Evolutionary conservation across 805 yeast species (phyloP).

Genomic region (Diddensiella transvaalensis): DNA sequence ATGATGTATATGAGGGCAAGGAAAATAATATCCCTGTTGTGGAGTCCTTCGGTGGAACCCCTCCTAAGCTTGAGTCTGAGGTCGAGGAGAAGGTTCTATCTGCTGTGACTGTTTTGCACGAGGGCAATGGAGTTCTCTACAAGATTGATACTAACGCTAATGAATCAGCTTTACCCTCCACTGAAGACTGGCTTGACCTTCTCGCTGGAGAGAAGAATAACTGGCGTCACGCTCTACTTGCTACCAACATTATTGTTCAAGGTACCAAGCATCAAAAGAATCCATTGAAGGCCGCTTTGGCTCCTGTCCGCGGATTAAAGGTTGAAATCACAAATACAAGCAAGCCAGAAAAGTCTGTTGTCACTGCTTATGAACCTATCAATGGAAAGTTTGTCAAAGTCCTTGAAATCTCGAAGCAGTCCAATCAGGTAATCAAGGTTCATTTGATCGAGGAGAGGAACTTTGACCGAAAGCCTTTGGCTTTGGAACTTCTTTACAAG

Average conservation of each 20-base stretch:
- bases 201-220: slow-evolving; percentile 74
- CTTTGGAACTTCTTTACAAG: slow-evolving; percentile 71
- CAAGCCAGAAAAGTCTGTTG: slow-evolving; percentile 50
- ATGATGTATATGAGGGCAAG: slow-evolving; percentile 69
- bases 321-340: slow-evolving; percentile 57
- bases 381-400: slow-evolving; percentile 58
- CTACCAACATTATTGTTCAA: slow-evolving; percentile 78
- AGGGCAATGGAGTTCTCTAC: slow-evolving; percentile 34
- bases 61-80: slow-evolving; percentile 36
- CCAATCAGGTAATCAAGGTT: slow-evolving; percentile 56
- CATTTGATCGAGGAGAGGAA: slow-evolving; percentile 85
- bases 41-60: slow-evolving; percentile 80
- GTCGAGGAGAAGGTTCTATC: slow-evolving; percentile 20
- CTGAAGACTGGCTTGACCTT: slow-evolving; percentile 66
- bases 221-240: slow-evolving; percentile 91
- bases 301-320: slow-evolving; percentile 64
- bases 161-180: slow-evolving; percentile 36
- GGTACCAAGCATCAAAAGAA: slow-evolving; percentile 74
- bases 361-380: slow-evolving; percentile 65
- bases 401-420: slow-evolving; percentile 55
- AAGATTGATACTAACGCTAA: slow-evolving; percentile 36
- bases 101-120: slow-evolving; percentile 26
- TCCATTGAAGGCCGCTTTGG: slow-evolving; percentile 74
- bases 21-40: slow-evolving; percentile 74
- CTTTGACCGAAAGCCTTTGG: slow-evolving; percentile 67